Evolutionary conservation across 768 basidiomycete species (phyloP), one percentile per base, ranked within the genome.

Genomic region (Hypholoma sublateritium): DNA sequence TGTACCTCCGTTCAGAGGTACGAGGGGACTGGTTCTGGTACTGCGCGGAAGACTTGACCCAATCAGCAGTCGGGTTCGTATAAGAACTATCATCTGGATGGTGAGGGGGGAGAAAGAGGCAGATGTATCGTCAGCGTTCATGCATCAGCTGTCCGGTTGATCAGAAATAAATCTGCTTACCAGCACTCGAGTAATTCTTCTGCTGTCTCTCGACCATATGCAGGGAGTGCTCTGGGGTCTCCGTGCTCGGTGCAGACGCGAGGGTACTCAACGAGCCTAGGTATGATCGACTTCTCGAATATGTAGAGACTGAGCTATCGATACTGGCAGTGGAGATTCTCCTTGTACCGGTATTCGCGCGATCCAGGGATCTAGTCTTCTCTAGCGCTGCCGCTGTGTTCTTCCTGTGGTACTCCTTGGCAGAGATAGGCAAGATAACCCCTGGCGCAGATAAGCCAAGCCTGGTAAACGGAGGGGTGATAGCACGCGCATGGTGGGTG

Each of bases 381-480:
- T 13, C n/a, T 32, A 43, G 32, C 11, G 32, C 42, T 13, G 25
- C 34, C 25, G 16, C 43, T 14, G 42, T 42, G 6, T 22, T 52
- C 17, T 41, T 16, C 51, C 51, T 28, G 37, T 25, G 22, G 17
- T 42, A 53, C 43, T 53, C 55, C 17, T 56, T 56, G 9, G 35
- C 37, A 2, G 55, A 42, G 13, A 56, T 12, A 21, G 55, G 55
- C 12, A 56, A 36, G 19, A 56, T 36, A 36, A 56, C 47, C 21
- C 47, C 55, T 14, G 55, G 55, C 46, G 55, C 46, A 22, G 32
- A 25, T 2, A 56, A 37, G 11, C 55, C 55, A 5, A 49, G 47
- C 7, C 55, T 22, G 22, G 55, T 49, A 25, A 56, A 56, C 14
- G 36, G 46, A 12, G 55, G 55, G 7, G 55, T 56, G 37, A 48